Evolutionary conservation across 495 filamentous ascomycete genomes (phyloP), one percentile per base, ranked within the genome.

Genomic region (Hyaloscypha hepaticicola): DNA sequence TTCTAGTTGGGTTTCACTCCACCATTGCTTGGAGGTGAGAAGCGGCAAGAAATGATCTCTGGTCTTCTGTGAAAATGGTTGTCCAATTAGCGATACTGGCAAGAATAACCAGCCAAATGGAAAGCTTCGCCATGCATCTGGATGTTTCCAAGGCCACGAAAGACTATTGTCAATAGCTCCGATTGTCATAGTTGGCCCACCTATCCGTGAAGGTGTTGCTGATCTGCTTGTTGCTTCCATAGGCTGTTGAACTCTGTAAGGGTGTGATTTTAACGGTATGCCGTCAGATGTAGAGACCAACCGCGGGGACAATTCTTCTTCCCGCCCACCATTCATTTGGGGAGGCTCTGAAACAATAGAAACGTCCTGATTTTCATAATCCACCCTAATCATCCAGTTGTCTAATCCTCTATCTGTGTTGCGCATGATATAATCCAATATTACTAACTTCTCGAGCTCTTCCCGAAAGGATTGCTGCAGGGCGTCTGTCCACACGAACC

Each of bases 351-450:
- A 90, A 41, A 89, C 87, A 55, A 99, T 91, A 11, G 89, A 90
- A 14, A 93, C 94, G 71, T 90, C 82, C 69, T 95, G 84, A 25
- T 82, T 88, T 53, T 90, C 82, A 84, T 85, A 91, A 73, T 98
- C 92, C 26, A 99, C 90, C 71, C 90, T 94, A 69, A 99, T 92
- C 95, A 99, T 99, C 95, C 95, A 99, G 65, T 99, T 99, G 75
- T 99, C 95, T 65, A 97, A 78, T 12, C 95, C 95, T 76, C 95
- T 84, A 74, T 99, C 95, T 3, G 95, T 99, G 72, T 99, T 99
- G 25, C 95, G 87, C 95, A 99, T 99, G 57, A 99, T 96, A 69
- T 99, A 99, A 76, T 99, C 95, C 70, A 99, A 73, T 69, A 99
- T 96, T 14, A 99, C 95, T 12, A 99, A 80, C 76, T 98, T 99